Evolutionary conservation across 129 eudicot genomes (phyloP).

Genomic region (Tanacetum coccineum): DNA sequence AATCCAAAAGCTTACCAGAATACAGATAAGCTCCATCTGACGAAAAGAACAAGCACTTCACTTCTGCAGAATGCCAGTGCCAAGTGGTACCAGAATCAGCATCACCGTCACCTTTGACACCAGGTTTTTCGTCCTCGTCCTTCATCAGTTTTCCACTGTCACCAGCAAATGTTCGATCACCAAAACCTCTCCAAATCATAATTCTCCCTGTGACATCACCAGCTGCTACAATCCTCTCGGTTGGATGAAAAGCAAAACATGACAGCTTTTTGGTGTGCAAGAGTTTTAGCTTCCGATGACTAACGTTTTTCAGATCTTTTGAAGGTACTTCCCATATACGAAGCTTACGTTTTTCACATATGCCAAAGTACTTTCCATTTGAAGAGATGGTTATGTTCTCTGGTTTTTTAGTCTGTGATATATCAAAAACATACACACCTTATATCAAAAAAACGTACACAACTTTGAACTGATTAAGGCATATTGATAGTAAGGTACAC

Average conservation of each 20-base stretch:
- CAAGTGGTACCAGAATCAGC: constrained; percentile 90
- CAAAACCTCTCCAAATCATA: constrained; percentile 87
- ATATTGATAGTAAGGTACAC: constrained; percentile 6
- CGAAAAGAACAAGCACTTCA: constrained; percentile 72
- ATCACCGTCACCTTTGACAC: constrained; percentile 76
- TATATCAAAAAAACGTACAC: background rate
- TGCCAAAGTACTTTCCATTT: constrained; percentile 65
- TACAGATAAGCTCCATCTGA: constrained; percentile 94
- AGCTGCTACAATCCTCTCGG: constrained; percentile 74
- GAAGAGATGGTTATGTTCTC: constrained; percentile 47
- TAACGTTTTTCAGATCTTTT: constrained; percentile 44
- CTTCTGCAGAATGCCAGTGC: constrained; percentile 98
- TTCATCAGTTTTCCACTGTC: constrained; percentile 28
- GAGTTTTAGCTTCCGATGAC: constrained; percentile 52
- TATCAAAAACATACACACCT: background rate
- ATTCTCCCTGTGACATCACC: constrained; percentile 95
- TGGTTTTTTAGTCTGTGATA: constrained; percentile 55
- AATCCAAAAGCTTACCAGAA: constrained; percentile 51
- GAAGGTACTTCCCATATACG: constrained; percentile 81
- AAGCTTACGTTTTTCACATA: constrained; percentile 54
- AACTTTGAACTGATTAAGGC: background rate
- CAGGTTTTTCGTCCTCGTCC: constrained; percentile 69
- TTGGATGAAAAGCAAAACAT: constrained; percentile 85
- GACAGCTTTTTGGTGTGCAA: constrained; percentile 66
- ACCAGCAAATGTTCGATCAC: constrained; percentile 40